Evolutionary conservation across 176 grass and related monocot genomes (phyloP), one percentile per base, ranked within the genome.

Genomic region (Oryza australiensis): DNA sequence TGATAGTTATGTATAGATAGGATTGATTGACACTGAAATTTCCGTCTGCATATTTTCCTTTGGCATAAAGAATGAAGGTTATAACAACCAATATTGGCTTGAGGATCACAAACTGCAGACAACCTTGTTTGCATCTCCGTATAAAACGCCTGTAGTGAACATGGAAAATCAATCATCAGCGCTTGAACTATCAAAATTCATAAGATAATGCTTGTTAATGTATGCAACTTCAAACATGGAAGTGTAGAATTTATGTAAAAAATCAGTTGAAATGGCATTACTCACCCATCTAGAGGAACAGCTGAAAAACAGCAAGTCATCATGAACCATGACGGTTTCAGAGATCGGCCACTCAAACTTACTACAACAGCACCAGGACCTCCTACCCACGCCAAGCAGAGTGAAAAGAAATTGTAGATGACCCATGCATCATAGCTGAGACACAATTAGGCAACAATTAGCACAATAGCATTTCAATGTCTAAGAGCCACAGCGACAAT

Each of bases 341-440:
- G 77, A 80, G 73, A 75, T 84, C 79, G 90, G 12, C 94, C 94
- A 67, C 60, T 97, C 77, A 97, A 79, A 82, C 64, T 93, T 80
- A 88, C 87, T 60, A 97, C 91, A 67, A 97, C 94, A 7, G 76
- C 87, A 82, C 89, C 94, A 74, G 91, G 91, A 34, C 94, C 91
- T 79, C 94, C 94, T 28, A 97, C 94, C 91, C 94, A 97, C 43
- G 94, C 94, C 80, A 97, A 78, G 86, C 94, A 97, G 70, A 97
- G 82, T 62, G 91, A 97, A 76, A 97, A 87, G 83, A 97, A 97
- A 83, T 94, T 97, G 76, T 90, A 97, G 72, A 97, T 94, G 72
- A 94, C 87, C 94, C 94, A 94, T 49, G 94, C 91, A 70, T 94
- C 94, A 71, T 97, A 97, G 37, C 92, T 97, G 87, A 90, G 88